A percentile compares a stretch with the other conserved stretches of the same genome.
phyloP scores from a whole-genome alignment of 2,329 filamentous ascomycete genomes.

The Monilinia vaccinii-corymbosi region DNA sequence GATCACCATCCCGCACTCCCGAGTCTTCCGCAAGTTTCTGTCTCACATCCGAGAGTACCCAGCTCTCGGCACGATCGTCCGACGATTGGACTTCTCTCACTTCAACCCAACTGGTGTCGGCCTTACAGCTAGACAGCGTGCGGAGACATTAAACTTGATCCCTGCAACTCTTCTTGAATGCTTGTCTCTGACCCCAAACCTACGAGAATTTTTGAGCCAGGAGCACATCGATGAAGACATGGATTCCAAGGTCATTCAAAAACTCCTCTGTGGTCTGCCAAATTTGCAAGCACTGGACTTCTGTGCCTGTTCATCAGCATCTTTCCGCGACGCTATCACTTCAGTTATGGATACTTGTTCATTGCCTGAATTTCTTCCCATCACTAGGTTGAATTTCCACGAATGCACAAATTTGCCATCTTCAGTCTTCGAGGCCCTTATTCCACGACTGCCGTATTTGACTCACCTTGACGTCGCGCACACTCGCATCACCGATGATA shows the following conservation, averaged over 20 bases:
- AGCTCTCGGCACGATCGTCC: constrained; percentile 63
- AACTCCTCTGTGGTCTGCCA: constrained; percentile 59
- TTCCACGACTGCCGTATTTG: constrained; percentile 59
- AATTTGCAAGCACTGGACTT: constrained; percentile 63
- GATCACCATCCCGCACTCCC: constrained; percentile 74
- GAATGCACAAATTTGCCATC: constrained; percentile 66
- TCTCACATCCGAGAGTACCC: constrained; percentile 58
- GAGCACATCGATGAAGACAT: constrained; percentile 75
- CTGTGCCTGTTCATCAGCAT: constrained; percentile 61
- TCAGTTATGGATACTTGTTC: constrained; percentile 33
- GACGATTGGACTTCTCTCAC: constrained; percentile 75
- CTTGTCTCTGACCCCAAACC: constrained; percentile 59
- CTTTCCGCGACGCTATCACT: constrained; percentile 58
- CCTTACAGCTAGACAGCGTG: constrained; percentile 63
- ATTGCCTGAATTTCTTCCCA: constrained; percentile 37
- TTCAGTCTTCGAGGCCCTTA: constrained; percentile 55
- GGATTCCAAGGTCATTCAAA: constrained; percentile 55
- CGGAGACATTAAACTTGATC: constrained; percentile 67
- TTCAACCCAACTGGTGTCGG: constrained; percentile 75
- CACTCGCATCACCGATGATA: constrained; percentile 64
- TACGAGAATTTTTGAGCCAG: constrained; percentile 71
- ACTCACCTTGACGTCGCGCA: constrained; percentile 76
- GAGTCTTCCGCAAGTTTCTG: constrained; percentile 75
- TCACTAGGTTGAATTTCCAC: constrained; percentile 66
- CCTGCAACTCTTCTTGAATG: constrained; percentile 63